A percentile compares a stretch with the other conserved stretches of the same genome.
phyloP scores from a whole-genome alignment of 495 filamentous ascomycete genomes.

The Penicillium roqueforti region DNA sequence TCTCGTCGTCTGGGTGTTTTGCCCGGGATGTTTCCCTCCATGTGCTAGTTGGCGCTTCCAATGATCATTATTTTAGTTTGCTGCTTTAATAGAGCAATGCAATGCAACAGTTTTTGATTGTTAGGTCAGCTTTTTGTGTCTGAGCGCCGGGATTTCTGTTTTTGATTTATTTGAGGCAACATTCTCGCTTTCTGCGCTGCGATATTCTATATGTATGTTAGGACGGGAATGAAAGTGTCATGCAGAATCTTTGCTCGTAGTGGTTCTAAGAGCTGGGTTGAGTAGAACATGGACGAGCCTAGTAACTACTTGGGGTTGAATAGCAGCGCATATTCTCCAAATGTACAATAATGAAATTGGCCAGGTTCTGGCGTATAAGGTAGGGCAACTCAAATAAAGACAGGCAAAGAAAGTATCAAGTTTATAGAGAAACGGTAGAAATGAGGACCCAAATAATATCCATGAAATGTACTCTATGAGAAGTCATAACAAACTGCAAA shows the following conservation, averaged over 20 bases:
- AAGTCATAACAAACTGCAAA: not conserved
- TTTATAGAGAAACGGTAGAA: conserved; percentile 11
- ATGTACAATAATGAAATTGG: not conserved
- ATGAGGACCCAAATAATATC: not conserved
- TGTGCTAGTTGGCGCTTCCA: not conserved
- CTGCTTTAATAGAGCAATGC: not conserved
- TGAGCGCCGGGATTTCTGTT: not conserved
- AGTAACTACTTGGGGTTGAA: not conserved
- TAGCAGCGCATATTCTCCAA: not conserved
- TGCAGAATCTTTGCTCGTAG: not conserved
- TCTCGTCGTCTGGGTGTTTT: not conserved
- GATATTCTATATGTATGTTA: conserved; percentile 2
- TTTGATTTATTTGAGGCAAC: not conserved
- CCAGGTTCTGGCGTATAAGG: not conserved
- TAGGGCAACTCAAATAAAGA: not conserved
- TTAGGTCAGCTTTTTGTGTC: conserved; percentile 7
- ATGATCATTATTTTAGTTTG: not conserved
- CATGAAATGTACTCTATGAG: conserved; percentile 1
- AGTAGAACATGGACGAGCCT: not conserved
- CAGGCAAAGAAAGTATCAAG: conserved; percentile 13
- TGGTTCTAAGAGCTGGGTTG: not conserved
- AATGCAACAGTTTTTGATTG: not conserved
- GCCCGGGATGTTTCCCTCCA: not conserved
- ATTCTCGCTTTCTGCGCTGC: not conserved
- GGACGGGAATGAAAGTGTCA: not conserved